Percentiles rank a stretch among this genome's conserved stretches.
These are phyloP conservation scores for Primulina eburnea DNA, from an alignment of 257 asterid genomes.

Conservation along the genomic window DNA sequence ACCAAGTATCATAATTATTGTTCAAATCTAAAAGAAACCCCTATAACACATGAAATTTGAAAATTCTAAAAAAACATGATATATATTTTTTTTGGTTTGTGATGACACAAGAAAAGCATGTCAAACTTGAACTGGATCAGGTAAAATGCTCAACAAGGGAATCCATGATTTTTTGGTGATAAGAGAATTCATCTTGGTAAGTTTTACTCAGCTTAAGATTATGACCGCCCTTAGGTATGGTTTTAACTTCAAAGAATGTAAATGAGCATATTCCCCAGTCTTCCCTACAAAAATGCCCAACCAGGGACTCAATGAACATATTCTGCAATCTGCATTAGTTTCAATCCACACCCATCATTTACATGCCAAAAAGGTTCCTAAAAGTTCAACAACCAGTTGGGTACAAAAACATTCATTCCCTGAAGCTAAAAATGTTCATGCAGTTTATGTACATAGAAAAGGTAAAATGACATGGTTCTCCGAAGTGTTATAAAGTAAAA, in stretches of 20 bases:
- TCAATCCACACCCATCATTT: not conserved
- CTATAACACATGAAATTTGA: too few relatives aligned
- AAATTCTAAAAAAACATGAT: too few relatives aligned
- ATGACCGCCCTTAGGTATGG: not conserved
- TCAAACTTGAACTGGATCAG: too few relatives aligned
- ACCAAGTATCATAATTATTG: too few relatives aligned
- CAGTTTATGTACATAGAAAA: not conserved
- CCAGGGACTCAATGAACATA: not conserved
- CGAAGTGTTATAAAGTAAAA: not conserved
- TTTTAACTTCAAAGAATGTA: not conserved
- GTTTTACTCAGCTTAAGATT: too few relatives aligned
- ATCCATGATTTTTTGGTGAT: too few relatives aligned
- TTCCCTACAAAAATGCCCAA: too few relatives aligned
- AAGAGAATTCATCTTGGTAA: too few relatives aligned
- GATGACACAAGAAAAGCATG: too few relatives aligned
- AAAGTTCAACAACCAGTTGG: not conserved
- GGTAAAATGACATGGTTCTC: not conserved
- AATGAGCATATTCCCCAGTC: not conserved
- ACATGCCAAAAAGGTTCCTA: not conserved
- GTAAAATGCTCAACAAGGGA: too few relatives aligned
- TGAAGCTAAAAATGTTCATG: not conserved
- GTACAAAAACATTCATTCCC: not conserved
- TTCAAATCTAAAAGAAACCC: too few relatives aligned
- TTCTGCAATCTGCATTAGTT: not conserved
- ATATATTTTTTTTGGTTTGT: too few relatives aligned